Conservation (phyloP, 805 yeast genomes). For the Metschnikowia bowlesiae region DNA sequence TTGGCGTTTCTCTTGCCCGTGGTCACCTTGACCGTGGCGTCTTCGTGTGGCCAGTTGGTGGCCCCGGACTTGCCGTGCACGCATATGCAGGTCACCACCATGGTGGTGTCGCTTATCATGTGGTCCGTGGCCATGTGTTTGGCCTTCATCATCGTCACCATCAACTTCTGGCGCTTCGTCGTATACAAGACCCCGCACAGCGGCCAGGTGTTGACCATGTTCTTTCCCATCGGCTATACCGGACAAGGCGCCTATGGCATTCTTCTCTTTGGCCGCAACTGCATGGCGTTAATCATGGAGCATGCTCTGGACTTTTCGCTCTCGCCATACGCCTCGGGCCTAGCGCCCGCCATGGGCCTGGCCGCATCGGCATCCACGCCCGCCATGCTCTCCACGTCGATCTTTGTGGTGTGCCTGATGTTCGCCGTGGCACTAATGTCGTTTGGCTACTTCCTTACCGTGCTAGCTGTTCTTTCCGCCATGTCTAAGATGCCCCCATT, state of each 20-base stretch:
- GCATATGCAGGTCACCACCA: slow-evolving; percentile 47
- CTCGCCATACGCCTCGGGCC: slow-evolving; percentile 11
- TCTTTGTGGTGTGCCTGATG: slow-evolving; percentile 22
- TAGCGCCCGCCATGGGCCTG: not conserved
- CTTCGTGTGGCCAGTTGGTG: slow-evolving; percentile 65
- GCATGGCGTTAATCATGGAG: slow-evolving; percentile 19
- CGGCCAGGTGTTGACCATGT: slow-evolving; percentile 54
- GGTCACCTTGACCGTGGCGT: slow-evolving; percentile 74
- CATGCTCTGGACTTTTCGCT: slow-evolving; percentile 5
- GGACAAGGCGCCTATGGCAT: slow-evolving; percentile 83
- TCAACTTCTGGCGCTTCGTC: slow-evolving; percentile 58
- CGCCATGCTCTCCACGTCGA: slow-evolving; percentile 9
- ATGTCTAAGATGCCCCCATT: slow-evolving; percentile 42
- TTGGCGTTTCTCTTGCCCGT: slow-evolving; percentile 66
- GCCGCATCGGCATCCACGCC: slow-evolving; percentile 3
- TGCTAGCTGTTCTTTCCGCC: slow-evolving; percentile 30
- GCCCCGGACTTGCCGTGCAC: slow-evolving; percentile 37
- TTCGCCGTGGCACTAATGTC: slow-evolving; percentile 42
- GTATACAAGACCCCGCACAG: slow-evolving; percentile 57
- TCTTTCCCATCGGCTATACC: slow-evolving; percentile 76
- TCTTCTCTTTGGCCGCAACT: slow-evolving; percentile 48
- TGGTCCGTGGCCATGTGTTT: slow-evolving; percentile 68
- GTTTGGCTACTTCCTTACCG: slow-evolving; percentile 52
- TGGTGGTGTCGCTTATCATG: slow-evolving; percentile 51
- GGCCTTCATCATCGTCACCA: slow-evolving; percentile 50